Evolutionary conservation across 257 asterid genomes (phyloP), one percentile per base, ranked within the genome.

Genomic region (Henckelia pumila): DNA sequence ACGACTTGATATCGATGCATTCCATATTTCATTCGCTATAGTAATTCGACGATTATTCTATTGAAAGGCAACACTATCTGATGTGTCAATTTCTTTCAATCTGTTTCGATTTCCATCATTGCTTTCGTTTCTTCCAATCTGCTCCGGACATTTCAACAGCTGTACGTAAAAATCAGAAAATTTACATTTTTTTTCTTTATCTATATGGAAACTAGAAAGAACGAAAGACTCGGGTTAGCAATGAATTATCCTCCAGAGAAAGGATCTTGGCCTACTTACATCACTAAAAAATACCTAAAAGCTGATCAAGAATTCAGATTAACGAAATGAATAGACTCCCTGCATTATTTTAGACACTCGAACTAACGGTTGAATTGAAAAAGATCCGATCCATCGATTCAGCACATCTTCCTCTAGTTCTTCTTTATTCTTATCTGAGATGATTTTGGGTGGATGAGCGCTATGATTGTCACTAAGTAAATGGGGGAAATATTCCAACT

Each of bases 301-400:
- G 19, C 63, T 59, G 74, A 64, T n/a, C n/a, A n/a, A n/a, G n/a
- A n/a, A n/a, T n/a, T n/a, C n/a, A 10, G 57, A 40, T 52, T 78
- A 78, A 59, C 71, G 66, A 63, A 66, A 26, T 4, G 63, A 61
- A 32, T 52, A 62, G 58, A 19, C 67, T 53, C 3, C 64, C 26
- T 53, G 69, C 80, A 79, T 76, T 59, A 61, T 3, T 49, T 70
- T 67, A 56, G 79, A 63, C n/a, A 7, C 70, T 40, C 63, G 63
- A 70, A 75, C 68, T 77, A 80, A 73, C 79, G 80, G 80, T 73
- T 75, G 76, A 57, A 68, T 75, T 5, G 64, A 49, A 26, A 64
- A 70, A 64, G 68, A 77, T 61, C 82, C 78, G 83, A 83, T 80
- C 83, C 88, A 80, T 77, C 68, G 32, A 49, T 69, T 61, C 74